Evolutionary conservation across 208 protist genomes (phyloP).

Genomic region (Blastocrithidia nonstop): DNA sequence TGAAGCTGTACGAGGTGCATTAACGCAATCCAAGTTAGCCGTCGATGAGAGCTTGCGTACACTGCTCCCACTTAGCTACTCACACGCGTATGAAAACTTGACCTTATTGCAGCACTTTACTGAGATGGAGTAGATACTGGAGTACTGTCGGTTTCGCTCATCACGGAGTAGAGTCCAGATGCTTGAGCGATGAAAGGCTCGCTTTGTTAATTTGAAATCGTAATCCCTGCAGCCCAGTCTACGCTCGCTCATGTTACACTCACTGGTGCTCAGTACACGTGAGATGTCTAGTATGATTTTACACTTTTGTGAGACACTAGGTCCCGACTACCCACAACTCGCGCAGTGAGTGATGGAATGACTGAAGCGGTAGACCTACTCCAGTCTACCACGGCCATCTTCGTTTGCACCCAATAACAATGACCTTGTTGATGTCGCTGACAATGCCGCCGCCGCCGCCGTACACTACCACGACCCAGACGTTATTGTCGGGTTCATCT

Average conservation of each 20-base stretch:
- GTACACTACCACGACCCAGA: constrained; percentile 8
- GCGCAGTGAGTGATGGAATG: constrained; percentile 79
- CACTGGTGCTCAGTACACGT: constrained; percentile 84
- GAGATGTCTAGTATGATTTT: constrained; percentile 94
- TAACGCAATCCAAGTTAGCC: constrained; percentile 52
- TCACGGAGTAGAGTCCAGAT: constrained; percentile 43
- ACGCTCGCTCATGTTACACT: constrained; percentile 92
- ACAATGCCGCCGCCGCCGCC: background rate
- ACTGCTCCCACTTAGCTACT: constrained; percentile 76
- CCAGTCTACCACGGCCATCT: no score
- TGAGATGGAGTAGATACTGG: constrained; percentile 97
- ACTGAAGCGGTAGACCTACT: constrained; percentile 36
- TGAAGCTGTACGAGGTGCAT: constrained; percentile 23
- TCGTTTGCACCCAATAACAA: background rate
- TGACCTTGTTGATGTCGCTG: background rate
- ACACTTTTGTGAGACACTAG: constrained; percentile 87
- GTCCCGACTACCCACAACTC: constrained; percentile 58
- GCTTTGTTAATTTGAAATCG: constrained; percentile 77
- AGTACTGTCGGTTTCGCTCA: constrained; percentile 40
- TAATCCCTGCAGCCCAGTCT: constrained; percentile 87
- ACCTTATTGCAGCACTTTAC: constrained; percentile 96
- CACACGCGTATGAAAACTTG: constrained; percentile 90
- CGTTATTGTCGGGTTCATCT: constrained; percentile 52
- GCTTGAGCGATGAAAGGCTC: constrained; percentile 56
- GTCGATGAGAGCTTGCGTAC: constrained; percentile 78